Base-by-base conservation (phyloP, 2,329 filamentous ascomycete genomes). In the Ascochyta fabae region DNA sequence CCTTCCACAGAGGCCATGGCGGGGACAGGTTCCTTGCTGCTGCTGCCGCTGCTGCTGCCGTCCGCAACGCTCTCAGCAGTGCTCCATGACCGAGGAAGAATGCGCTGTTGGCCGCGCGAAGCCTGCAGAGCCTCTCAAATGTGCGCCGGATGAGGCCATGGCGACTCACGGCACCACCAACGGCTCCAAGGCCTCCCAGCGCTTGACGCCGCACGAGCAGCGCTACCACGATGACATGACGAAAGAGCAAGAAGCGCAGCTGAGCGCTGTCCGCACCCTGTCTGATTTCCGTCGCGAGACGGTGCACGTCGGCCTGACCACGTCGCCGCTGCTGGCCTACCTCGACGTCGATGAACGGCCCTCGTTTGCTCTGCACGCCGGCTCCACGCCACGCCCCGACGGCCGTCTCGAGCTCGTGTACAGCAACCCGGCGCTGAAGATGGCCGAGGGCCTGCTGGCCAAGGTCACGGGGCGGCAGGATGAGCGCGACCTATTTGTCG, bases 281-380 rank as follows among this genome's bases (percentile, higher is more conserved):
- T 46, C 59, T 1, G 42, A 47, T 39, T 54, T 53, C 38, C 39
- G 56, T 19, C 45, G 50, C 35, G 52, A 62, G 22, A 29, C 56
- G 0, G 8, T 50, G 26, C 47, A 57, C 23, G 46, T 44, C 22
- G 52, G 51, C 13, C 47, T 65, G 16, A 42, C 58, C 15, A 36
- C 58, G 26, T 27, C 67, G 9, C 58, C 48, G 35, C 59, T 72
- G 2, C 56, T 68, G 15, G 55, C 59, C 36, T 65, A 61, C 8
- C 66, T 70, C 36, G 62, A 68, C 35, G 23, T 48, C 45, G 69
- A 72, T 36, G 48, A 58, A 8, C 67, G 67, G 16, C 65, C 69
- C 12, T 62, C 66, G 24, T 72, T 72, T 42, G 63, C 63, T 16
- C 44, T 70, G 22, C 46, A 61, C 19, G 48, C 55, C 31, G 45